Percentiles rank a stretch among this genome's conserved stretches.
Conservation (phyloP, 177 flowering plant genomes). For the Tripterygium wilfordii region DNA sequence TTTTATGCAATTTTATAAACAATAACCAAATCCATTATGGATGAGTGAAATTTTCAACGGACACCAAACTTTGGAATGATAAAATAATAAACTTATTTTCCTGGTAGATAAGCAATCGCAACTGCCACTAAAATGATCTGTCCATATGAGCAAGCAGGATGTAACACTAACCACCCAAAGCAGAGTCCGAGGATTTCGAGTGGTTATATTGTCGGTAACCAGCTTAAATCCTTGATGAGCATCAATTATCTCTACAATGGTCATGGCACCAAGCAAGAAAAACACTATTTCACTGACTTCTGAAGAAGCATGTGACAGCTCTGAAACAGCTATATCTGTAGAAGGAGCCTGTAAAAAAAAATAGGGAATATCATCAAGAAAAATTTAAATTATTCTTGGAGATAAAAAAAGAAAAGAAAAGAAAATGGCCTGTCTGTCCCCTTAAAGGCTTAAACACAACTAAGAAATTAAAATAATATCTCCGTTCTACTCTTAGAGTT, state of each 20-base stretch:
- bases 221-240: constrained; percentile 99
- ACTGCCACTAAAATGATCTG: background rate
- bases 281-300: constrained; percentile 98
- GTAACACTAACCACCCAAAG: constrained; percentile 90
- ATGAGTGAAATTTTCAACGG: too few relatives aligned
- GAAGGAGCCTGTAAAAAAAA: constrained; percentile 78
- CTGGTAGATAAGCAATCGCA: too few relatives aligned
- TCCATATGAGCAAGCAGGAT: constrained; percentile 3
- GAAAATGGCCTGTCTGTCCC: too few relatives aligned
- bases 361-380: background rate
- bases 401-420: too few relatives aligned
- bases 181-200: constrained; percentile 83
- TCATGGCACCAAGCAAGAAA: constrained; percentile 99
- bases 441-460: too few relatives aligned
- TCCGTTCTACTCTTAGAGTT: too few relatives aligned
- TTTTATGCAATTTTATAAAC: too few relatives aligned
- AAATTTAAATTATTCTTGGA: too few relatives aligned
- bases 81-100: too few relatives aligned
- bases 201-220: constrained; percentile 92
- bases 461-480: too few relatives aligned
- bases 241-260: constrained; percentile 96
- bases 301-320: constrained; percentile 80
- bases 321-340: constrained; percentile 77
- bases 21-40: too few relatives aligned
- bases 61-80: too few relatives aligned